These are phyloP conservation scores for Sungouiella thailandica DNA, from an alignment of 805 yeast genomes.

Conservation along the genomic window DNA sequence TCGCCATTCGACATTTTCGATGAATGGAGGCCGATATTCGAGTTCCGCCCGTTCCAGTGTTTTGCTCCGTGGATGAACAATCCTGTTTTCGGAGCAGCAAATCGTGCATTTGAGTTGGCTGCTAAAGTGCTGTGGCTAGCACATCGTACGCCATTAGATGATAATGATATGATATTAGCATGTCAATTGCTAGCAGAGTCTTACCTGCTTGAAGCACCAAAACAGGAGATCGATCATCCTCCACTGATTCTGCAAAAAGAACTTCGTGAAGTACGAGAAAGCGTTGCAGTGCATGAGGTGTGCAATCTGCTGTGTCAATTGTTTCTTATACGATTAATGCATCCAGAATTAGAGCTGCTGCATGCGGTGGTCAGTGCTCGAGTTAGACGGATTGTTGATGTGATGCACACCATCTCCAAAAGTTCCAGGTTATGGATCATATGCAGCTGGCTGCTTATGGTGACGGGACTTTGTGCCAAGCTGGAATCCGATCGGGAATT, in stretches of 20 bases:
- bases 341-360: background rate
- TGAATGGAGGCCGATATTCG: conserved; percentile 3
- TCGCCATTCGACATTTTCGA: conserved; percentile 34
- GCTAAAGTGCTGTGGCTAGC: conserved; percentile 36
- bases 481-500: background rate
- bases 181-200: conserved; percentile 5
- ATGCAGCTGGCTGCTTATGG: conserved; percentile 2
- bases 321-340: background rate
- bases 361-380: background rate
- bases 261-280: background rate
- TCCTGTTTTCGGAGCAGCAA: conserved; percentile 36
- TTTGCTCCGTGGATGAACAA: conserved; percentile 41
- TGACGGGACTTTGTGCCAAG: conserved; percentile 1
- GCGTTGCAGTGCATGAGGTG: background rate
- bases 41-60: conserved; percentile 18
- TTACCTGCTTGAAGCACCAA: conserved; percentile 6
- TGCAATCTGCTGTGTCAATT: background rate
- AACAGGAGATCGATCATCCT: no score
- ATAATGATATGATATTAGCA: background rate
- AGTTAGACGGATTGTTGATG: background rate
- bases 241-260: background rate
- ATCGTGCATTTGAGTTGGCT: conserved; percentile 30
- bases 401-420: background rate
- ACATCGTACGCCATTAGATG: conserved; percentile 11
- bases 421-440: conserved; percentile 1